phyloP scores from a whole-genome alignment of 306 rosid genomes.

The Gynostemma pentaphyllum region DNA sequence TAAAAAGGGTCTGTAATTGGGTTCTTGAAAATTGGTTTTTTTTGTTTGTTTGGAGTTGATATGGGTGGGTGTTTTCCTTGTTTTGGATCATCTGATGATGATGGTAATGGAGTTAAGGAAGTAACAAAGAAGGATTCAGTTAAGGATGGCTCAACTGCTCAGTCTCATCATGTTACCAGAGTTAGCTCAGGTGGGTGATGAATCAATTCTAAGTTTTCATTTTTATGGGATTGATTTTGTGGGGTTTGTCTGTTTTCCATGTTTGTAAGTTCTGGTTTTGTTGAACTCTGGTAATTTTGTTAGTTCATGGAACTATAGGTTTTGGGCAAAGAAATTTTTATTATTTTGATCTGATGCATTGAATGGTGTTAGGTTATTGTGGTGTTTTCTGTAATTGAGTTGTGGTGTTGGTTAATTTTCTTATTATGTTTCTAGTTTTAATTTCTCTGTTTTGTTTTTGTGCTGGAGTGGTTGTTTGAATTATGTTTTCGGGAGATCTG shows the following conservation, averaged over 20 bases:
- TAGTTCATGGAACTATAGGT: neutral
- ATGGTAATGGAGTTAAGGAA: slow-evolving; percentile 50
- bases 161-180: slow-evolving; percentile 58
- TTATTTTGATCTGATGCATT: slow-evolving; percentile 3
- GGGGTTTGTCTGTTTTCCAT: slow-evolving; percentile 3
- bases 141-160: slow-evolving; percentile 62
- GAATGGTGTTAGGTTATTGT: neutral
- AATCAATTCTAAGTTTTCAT: slow-evolving; percentile 2
- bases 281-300: slow-evolving; percentile 1
- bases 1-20: slow-evolving; percentile 14
- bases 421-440: neutral
- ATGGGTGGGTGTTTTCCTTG: slow-evolving; percentile 99
- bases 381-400: neutral
- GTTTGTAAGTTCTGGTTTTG: slow-evolving; percentile 4
- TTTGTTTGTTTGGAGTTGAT: slow-evolving; percentile 45
- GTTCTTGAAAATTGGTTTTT: slow-evolving; percentile 36
- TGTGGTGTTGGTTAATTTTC: neutral
- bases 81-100: slow-evolving; percentile 79
- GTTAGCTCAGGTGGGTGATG: slow-evolving; percentile 68
- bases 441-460: neutral
- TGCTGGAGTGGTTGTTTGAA: neutral
- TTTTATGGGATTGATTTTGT: slow-evolving; percentile 4
- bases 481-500: neutral
- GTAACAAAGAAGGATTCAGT: slow-evolving; percentile 53
- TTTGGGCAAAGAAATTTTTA: neutral